Evolutionary conservation across 192 early-diverging fungal genomes (phyloP), one percentile per base, ranked within the genome.

Genomic region (Cladochytrium replicatum): DNA sequence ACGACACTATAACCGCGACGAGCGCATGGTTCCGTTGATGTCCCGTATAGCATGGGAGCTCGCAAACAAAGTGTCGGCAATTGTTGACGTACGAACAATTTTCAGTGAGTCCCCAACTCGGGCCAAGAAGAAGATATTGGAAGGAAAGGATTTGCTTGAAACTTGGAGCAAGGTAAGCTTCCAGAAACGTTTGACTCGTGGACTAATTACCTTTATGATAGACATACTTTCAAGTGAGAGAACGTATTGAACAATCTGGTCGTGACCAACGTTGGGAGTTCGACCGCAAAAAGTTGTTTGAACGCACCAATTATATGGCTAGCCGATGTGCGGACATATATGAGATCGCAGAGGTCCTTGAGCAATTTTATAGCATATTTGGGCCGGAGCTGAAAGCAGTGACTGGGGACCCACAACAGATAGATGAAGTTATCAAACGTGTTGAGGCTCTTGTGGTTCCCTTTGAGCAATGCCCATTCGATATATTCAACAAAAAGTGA

Each of bases 191-290:
- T 52, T 17, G 23, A n/a, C 37, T 66, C 32, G 55, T 28, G 11
- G 30, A 30, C 15, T 26, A 17, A 26, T 23, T 37, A 28, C 24
- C 6, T 11, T 29, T 44, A n/a, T 24, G 32, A 1, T 11, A 61
- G 45, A 78, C 72, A 1, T 80, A 80, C 55, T 80, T 80, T 46
- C 57, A 69, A 55, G 72, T 78, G 3, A 66, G 78, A 17, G 78
- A 80, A 40, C 52, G 68, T 11, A 80, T 80, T 40, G 78, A 80
- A 43, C 75, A 74, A 40, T 75, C 72, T 39, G 78, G 78, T 1
- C 61, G 78, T 7, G 78, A 80, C 53, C 78, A 80, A 46, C 67
- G 78, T 22, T 80, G 78, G 78, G 78, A 80, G 51, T 80, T 80
- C 57, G 78, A 80, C 39, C 57, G 78, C 37, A 77, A 72, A 48